Evolutionary conservation across 2,329 filamentous ascomycete species (phyloP).

Genomic region (Ophiocordyceps camponoti-leonardi): DNA sequence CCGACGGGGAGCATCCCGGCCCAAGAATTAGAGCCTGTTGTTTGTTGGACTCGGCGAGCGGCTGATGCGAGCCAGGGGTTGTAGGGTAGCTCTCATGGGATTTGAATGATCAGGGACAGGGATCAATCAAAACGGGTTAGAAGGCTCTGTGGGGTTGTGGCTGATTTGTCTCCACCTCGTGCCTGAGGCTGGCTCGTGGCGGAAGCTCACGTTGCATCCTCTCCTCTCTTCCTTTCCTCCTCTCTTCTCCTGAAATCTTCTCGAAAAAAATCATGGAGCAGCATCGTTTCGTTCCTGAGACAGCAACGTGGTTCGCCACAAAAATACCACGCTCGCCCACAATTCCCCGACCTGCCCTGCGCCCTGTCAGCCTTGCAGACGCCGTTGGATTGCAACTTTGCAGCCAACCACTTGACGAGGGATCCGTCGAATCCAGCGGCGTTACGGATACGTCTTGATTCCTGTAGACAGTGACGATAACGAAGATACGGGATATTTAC

Average conservation of each 20-base stretch:
- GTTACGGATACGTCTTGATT: neutral
- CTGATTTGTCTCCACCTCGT: neutral
- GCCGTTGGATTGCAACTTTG: neutral
- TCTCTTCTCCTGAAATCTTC: neutral
- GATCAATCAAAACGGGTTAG: neutral
- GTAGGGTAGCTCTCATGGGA: no score
- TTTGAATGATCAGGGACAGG: no score
- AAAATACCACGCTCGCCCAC: neutral
- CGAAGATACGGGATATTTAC: no score
- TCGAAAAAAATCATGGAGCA: neutral
- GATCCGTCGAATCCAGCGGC: neutral
- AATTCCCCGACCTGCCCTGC: neutral
- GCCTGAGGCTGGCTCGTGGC: neutral
- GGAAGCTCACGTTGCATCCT: neutral
- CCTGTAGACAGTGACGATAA: no score
- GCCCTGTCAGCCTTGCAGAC: neutral
- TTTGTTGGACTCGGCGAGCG: neutral
- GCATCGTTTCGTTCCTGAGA: neutral
- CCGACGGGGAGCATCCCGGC: neutral
- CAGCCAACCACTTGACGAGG: neutral
- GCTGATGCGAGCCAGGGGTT: no score
- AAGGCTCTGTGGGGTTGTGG: neutral
- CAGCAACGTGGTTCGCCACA: neutral
- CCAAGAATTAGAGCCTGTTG: neutral
- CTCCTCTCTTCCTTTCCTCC: neutral